Conservation (phyloP, 2,329 filamentous ascomycete species). For the Ascomycota sp. region DNA sequence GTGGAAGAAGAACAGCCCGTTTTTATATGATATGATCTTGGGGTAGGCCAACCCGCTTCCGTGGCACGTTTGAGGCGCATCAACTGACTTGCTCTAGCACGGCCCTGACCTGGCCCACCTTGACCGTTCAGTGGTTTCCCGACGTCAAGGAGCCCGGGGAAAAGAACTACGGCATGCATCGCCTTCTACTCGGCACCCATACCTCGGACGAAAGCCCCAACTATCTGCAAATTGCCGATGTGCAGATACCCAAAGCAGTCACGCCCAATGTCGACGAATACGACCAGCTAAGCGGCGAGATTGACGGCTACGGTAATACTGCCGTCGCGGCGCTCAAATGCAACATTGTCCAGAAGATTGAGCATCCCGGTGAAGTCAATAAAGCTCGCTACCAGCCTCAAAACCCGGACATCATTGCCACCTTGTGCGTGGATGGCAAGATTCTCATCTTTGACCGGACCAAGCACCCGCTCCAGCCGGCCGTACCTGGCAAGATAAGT, state of each 20-base stretch:
- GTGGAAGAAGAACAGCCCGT: constrained; percentile 99
- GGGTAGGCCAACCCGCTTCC: constrained; percentile 24
- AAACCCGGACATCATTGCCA: constrained; percentile 91
- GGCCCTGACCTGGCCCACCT: constrained; percentile 88
- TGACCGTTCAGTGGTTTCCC: constrained; percentile 96
- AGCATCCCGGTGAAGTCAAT: constrained; percentile 93
- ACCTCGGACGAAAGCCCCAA: constrained; percentile 73
- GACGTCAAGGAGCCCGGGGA: constrained; percentile 77
- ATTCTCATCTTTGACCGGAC: constrained; percentile 91
- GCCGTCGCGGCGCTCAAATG: constrained; percentile 56
- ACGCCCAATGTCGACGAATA: constrained; percentile 63
- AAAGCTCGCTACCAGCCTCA: constrained; percentile 96
- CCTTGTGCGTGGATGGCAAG: constrained; percentile 68
- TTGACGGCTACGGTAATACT: constrained; percentile 76
- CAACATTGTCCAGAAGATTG: constrained; percentile 84
- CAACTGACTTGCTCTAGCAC: constrained; percentile 30
- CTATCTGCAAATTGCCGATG: constrained; percentile 84
- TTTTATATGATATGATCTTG: constrained; percentile 94
- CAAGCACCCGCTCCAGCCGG: constrained; percentile 67
- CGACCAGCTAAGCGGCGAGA: constrained; percentile 79
- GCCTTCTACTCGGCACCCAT: constrained; percentile 83
- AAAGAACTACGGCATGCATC: constrained; percentile 73
- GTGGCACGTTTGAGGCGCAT: not conserved
- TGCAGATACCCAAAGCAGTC: constrained; percentile 70
- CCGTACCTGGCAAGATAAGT: constrained; percentile 40